phyloP scores from a whole-genome alignment of 2,329 filamentous ascomycete species.

The Eutypa lata region DNA sequence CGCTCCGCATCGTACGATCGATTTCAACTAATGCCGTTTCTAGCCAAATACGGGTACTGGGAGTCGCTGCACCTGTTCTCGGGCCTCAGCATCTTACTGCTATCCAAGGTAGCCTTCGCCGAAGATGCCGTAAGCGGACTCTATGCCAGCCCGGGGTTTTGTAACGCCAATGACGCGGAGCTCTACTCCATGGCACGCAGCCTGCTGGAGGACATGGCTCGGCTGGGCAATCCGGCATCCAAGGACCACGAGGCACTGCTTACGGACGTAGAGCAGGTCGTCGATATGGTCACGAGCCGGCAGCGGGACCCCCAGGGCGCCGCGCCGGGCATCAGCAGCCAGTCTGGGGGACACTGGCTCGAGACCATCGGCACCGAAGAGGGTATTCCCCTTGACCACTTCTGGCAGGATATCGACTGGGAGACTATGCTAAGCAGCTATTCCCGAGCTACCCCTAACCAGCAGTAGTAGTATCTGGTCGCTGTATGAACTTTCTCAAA shows the following conservation, averaged over 20 bases:
- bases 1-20: neutral
- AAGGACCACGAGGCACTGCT: constrained; percentile 13
- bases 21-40: too few relatives aligned
- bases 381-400: neutral
- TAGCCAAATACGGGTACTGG: constrained; percentile 18
- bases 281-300: neutral
- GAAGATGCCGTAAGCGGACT: neutral
- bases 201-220: constrained; percentile 10
- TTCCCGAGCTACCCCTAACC: constrained; percentile 1
- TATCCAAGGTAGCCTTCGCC: constrained; percentile 5
- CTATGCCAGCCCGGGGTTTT: neutral
- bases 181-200: constrained; percentile 7
- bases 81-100: constrained; percentile 13
- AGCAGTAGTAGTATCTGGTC: neutral
- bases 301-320: neutral
- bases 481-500: too few relatives aligned
- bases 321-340: neutral
- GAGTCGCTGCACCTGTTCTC: constrained; percentile 24
- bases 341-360: neutral
- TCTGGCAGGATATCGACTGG: constrained; percentile 6
- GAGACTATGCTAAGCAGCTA: constrained; percentile 6
- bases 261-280: constrained; percentile 12
- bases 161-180: neutral
- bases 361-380: neutral
- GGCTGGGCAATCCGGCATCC: constrained; percentile 8